A percentile compares a stretch with the other conserved stretches of the same genome.
Conservation (phyloP, 176 grass and related monocot genomes). For the Carex pumila region DNA sequence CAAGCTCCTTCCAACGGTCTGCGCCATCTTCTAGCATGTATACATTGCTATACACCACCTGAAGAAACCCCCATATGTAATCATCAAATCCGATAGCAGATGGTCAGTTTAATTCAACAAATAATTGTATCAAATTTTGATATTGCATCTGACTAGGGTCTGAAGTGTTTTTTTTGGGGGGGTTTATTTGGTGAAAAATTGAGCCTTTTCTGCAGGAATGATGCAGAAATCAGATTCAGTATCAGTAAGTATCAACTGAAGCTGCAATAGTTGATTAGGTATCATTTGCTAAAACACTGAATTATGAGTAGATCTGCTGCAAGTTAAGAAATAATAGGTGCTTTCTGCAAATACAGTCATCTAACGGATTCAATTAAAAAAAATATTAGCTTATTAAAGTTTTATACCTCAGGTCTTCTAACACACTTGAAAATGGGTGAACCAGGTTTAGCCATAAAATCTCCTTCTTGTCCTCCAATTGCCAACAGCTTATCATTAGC, state of each 20-base stretch:
- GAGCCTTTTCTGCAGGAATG: background rate
- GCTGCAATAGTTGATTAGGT: background rate
- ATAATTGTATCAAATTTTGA: background rate
- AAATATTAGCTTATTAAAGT: background rate
- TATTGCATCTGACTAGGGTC: background rate
- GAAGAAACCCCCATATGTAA: slow-evolving; percentile 22
- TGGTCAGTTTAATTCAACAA: background rate
- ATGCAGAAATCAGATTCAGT: background rate
- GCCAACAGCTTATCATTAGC: slow-evolving; percentile 85
- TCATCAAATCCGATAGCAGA: background rate
- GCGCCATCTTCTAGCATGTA: slow-evolving; percentile 87
- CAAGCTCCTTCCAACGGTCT: slow-evolving; percentile 71
- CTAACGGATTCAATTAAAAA: background rate
- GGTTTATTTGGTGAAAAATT: background rate
- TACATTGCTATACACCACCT: slow-evolving; percentile 88
- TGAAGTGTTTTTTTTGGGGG: background rate
- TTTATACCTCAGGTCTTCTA: slow-evolving; percentile 78
- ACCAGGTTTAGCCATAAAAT: slow-evolving; percentile 99
- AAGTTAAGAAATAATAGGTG: background rate
- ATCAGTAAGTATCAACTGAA: background rate
- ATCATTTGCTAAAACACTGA: background rate
- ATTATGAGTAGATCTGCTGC: background rate
- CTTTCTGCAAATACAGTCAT: background rate
- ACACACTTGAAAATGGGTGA: slow-evolving; percentile 99
- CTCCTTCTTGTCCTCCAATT: slow-evolving; percentile 99